Evolutionary conservation across 2,329 filamentous ascomycete species (phyloP).

Genomic region (Zopfia rhizophila): DNA sequence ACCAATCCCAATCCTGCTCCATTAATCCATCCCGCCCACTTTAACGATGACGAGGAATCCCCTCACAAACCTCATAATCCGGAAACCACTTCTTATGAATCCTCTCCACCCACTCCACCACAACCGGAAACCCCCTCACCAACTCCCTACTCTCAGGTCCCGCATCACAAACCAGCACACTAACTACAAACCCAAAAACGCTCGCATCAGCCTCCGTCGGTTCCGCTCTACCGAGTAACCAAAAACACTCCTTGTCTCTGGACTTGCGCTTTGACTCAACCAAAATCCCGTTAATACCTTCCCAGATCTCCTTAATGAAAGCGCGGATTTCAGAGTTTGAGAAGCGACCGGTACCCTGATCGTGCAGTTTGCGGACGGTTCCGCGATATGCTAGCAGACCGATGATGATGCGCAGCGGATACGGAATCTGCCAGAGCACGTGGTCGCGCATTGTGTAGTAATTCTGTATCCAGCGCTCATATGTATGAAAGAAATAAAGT

Average conservation of each 20-base stretch:
- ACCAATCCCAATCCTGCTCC: too few species aligned
- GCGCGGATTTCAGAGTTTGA: conserved; percentile 60
- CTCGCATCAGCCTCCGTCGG: conserved; percentile 68
- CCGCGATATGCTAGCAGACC: conserved; percentile 62
- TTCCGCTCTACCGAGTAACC: conserved; percentile 63
- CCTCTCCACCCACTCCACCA: conserved; percentile 66
- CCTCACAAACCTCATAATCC: conserved; percentile 62
- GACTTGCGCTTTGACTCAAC: conserved; percentile 47
- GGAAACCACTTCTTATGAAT: conserved; percentile 68
- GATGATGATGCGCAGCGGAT: conserved; percentile 62
- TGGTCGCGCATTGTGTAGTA: conserved; percentile 68
- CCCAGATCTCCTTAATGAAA: conserved; percentile 65
- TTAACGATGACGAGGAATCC: too few species aligned
- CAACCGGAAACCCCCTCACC: conserved; percentile 58
- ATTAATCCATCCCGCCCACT: too few species aligned
- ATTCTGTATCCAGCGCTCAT: conserved; percentile 69
- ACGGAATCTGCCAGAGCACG: conserved; percentile 62
- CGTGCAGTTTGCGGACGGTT: conserved; percentile 58
- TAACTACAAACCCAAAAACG: conserved; percentile 68
- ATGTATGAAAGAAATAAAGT: conserved; percentile 65
- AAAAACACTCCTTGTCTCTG: conserved; percentile 58
- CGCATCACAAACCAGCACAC: conserved; percentile 64
- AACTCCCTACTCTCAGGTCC: conserved; percentile 59
- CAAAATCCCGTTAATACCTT: conserved; percentile 60
- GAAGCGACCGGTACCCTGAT: conserved; percentile 67